Percentiles rank a stretch among this genome's conserved stretches.
Evolutionary conservation across 257 asterid species (phyloP).

Genomic region (Solanum etuberosum): DNA sequence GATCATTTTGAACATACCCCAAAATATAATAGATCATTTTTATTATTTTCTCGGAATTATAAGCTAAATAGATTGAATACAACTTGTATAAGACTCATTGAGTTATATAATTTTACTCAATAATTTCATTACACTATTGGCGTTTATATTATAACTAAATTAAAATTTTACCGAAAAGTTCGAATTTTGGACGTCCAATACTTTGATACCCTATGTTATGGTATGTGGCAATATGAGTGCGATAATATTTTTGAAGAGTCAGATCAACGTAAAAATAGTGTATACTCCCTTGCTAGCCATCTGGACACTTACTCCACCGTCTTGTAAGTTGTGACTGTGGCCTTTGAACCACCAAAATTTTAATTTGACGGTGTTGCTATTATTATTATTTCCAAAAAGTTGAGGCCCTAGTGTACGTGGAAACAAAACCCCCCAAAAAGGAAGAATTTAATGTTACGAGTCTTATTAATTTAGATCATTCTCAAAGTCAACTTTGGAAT

Average conservation of each 20-base stretch:
- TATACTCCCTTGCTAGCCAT: background rate
- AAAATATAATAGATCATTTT: background rate
- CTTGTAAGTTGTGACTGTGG: background rate
- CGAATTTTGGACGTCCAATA: too few species aligned
- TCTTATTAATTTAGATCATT: background rate
- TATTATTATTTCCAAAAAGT: background rate
- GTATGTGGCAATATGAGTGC: too few species aligned
- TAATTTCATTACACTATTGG: background rate
- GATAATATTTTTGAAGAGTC: background rate
- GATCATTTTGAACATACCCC: background rate
- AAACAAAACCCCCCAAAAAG: background rate
- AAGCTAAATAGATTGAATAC: background rate
- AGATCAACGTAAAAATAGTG: background rate
- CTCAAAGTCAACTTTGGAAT: background rate
- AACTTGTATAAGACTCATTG: background rate
- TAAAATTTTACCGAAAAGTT: too few species aligned
- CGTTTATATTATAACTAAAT: background rate
- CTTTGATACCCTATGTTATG: too few species aligned
- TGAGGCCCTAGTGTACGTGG: background rate
- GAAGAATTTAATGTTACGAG: background rate
- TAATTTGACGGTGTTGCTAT: background rate
- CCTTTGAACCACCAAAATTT: background rate
- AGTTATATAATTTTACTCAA: background rate
- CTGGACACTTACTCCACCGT: background rate
- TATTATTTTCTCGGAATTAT: background rate